Conservation (phyloP, 2,329 filamentous ascomycete genomes). For the Colletotrichum horii region DNA sequence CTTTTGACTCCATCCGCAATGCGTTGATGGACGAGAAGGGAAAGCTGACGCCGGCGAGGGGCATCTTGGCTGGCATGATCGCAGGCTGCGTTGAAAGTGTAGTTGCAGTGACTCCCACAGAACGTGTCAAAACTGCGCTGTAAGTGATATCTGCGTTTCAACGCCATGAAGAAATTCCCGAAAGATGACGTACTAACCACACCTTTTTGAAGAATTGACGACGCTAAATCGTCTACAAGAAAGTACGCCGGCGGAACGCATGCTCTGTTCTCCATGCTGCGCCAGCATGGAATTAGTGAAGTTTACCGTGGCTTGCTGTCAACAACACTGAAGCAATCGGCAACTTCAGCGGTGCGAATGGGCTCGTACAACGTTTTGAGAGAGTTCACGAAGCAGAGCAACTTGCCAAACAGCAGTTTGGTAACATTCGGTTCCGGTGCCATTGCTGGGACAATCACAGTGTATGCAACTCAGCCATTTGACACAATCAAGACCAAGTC, state of each 20-base stretch:
- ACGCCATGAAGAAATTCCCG: background rate
- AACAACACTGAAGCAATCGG: constrained; percentile 53
- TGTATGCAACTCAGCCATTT: constrained; percentile 64
- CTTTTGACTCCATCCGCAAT: constrained; percentile 69
- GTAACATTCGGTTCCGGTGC: constrained; percentile 67
- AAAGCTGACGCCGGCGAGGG: constrained; percentile 57
- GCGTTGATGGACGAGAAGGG: constrained; percentile 60
- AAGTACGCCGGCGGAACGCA: constrained; percentile 35
- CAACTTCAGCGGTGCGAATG: constrained; percentile 52
- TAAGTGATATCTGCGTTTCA: constrained; percentile 24
- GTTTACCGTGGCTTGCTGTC: constrained; percentile 49
- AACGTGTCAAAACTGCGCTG: constrained; percentile 71
- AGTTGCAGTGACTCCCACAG: constrained; percentile 71
- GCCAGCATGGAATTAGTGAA: constrained; percentile 43
- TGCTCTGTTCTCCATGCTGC: constrained; percentile 36
- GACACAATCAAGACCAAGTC: constrained; percentile 69
- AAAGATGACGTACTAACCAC: background rate
- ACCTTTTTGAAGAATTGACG: constrained; percentile 33
- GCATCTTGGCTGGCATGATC: constrained; percentile 68
- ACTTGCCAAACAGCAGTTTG: constrained; percentile 24
- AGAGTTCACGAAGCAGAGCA: constrained; percentile 29
- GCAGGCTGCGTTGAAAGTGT: constrained; percentile 67
- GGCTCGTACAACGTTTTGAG: constrained; percentile 53
- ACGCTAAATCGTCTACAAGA: constrained; percentile 33
- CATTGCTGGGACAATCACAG: constrained; percentile 64